Conservation (phyloP, 345 rosid genomes). For the Luvunga scandens region DNA sequence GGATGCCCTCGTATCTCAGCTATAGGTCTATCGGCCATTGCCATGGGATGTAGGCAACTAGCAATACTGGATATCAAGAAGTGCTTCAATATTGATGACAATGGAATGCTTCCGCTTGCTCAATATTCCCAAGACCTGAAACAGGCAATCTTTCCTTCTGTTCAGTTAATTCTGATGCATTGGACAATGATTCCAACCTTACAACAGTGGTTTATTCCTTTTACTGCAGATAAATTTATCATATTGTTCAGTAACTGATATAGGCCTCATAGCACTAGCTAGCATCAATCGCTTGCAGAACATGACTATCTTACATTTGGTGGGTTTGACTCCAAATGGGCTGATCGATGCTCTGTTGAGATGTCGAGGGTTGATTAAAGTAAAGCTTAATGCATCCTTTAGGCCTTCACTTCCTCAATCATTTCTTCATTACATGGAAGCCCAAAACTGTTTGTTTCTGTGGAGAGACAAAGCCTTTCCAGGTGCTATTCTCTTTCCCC, state of each 20-base stretch:
- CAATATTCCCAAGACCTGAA: constrained; percentile 64
- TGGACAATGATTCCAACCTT: neutral
- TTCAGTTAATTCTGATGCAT: neutral
- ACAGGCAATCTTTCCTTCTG: constrained; percentile 32
- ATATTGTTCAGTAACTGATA: constrained; percentile 57
- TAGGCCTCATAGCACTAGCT: constrained; percentile 59
- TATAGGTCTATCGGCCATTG: constrained; percentile 58
- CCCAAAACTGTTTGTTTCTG: constrained; percentile 52
- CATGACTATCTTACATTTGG: constrained; percentile 57
- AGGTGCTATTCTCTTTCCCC: neutral
- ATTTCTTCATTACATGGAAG: constrained; percentile 44
- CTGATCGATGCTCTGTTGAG: constrained; percentile 55
- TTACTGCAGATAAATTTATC: constrained; percentile 57
- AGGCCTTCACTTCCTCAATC: constrained; percentile 36
- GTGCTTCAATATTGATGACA: constrained; percentile 51
- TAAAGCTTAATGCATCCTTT: constrained; percentile 56
- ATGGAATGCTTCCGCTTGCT: constrained; percentile 62
- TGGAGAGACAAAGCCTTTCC: constrained; percentile 62
- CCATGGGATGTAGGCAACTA: constrained; percentile 60
- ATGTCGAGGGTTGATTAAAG: constrained; percentile 57
- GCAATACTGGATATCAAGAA: constrained; percentile 62
- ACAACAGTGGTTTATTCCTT: neutral
- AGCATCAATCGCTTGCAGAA: constrained; percentile 58
- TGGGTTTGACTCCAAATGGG: constrained; percentile 55
- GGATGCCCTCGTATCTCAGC: constrained; percentile 61